Base-by-base conservation (phyloP, 495 filamentous ascomycete genomes). In the Hypoxylon trugodes region DNA sequence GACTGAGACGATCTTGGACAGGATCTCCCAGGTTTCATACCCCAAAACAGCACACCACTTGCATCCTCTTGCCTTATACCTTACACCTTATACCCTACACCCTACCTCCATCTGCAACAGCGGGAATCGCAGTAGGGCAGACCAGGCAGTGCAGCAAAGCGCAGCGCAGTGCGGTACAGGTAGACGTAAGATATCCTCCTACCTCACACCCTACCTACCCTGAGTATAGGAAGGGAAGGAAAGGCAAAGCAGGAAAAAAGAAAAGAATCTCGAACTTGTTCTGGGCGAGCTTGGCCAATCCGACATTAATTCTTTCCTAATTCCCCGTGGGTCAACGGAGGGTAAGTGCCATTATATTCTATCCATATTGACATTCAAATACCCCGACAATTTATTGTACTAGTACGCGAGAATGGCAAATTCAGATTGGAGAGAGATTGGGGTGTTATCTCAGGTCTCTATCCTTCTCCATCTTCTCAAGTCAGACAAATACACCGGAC, bases 371-470 rank as follows among this genome's bases (percentile, higher is more conserved):
- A 59, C 56, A 60, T 61, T 66, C 15, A 47, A 51, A 56, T 61
- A 42, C 63, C 63, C 58, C 58, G 47, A 67, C 50, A 67, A 67
- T 67, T 38, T 62, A 62, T 66, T 66, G 51, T 38, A 33, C 28
- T 5, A 9, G n/a, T n/a, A n/a, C 16, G 38, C 38, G 48, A 52
- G 54, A 45, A 59, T 53, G 15, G 37, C 24, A 56, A 50, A 60
- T 47, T 51, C 24, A 56, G 55, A 60, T 47, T 51, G 35, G 43
- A 38, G 56, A 28, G 32, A 41, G 49, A 15, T 58, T 43, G 35
- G 45, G 26, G 9, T 33, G 26, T 21, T 33, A n/a, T n/a, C n/a
- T n/a, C n/a, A n/a, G n/a, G n/a, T n/a, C n/a, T n/a, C n/a, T 41
- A 18, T 40, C 22, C 46, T 3, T 38, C 19, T 49, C n/a, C n/a